A percentile compares a stretch with the other conserved stretches of the same genome.
Evolutionary conservation across 495 filamentous ascomycete genomes (phyloP).

Genomic region (Aspergillus sclerotioniger): DNA sequence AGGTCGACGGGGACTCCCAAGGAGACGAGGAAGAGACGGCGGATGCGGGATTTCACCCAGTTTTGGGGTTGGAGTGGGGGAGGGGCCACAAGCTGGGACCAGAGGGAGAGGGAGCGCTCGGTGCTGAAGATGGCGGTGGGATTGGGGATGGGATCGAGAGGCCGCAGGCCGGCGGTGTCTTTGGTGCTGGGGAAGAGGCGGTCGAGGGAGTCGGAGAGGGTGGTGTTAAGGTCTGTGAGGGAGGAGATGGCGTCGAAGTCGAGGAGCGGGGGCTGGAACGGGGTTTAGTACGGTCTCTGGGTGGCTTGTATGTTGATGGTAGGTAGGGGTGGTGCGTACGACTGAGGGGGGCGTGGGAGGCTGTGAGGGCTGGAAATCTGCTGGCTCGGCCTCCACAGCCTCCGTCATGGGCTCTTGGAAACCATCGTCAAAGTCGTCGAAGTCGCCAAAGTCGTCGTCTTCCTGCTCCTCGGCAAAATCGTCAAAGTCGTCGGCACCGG

Average conservation of each 20-base stretch:
- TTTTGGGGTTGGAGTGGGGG: constrained; percentile 94
- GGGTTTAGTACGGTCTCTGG: not conserved
- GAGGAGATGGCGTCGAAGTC: constrained; percentile 65
- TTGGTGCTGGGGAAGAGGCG: constrained; percentile 52
- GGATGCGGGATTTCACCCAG: constrained; percentile 96
- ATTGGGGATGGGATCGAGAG: constrained; percentile 44
- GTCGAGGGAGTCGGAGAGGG: constrained; percentile 52
- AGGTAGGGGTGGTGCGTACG: constrained; percentile 40
- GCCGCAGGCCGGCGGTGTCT: constrained; percentile 40
- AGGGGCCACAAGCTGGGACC: constrained; percentile 93
- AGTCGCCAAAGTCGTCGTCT: constrained; percentile 77
- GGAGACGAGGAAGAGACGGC: constrained; percentile 92
- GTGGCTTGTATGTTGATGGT: not conserved
- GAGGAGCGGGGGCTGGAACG: constrained; percentile 62
- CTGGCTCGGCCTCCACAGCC: constrained; percentile 33
- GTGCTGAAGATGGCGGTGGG: constrained; percentile 51
- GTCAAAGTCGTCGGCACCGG: constrained; percentile 79
- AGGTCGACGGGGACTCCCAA: constrained; percentile 94
- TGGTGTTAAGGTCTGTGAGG: constrained; percentile 44
- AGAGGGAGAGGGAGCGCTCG: constrained; percentile 77
- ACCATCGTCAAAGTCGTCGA: constrained; percentile 88
- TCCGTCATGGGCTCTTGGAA: constrained; percentile 65
- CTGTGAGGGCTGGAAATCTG: constrained; percentile 29
- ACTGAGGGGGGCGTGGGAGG: constrained; percentile 43
- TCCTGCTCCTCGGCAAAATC: constrained; percentile 85